A percentile compares a stretch with the other conserved stretches of the same genome.
These are phyloP conservation scores for Papiliotrema laurentii DNA, from an alignment of 1,284 basidiomycete species.

Conservation along the genomic window DNA sequence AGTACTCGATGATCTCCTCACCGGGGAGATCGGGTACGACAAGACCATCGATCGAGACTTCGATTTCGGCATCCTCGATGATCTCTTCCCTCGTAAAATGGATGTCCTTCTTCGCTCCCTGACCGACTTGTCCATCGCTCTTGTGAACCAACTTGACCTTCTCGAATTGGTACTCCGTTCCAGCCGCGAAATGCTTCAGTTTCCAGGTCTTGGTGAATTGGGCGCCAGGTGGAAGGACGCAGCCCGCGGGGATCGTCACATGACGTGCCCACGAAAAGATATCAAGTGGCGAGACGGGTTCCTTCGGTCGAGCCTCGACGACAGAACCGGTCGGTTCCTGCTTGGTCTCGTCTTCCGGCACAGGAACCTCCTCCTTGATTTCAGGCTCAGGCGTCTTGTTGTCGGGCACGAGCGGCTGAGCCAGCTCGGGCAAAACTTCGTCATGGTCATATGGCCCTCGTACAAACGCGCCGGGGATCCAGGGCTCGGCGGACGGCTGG, in stretches of 20 bases:
- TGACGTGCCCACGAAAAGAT: conserved; percentile 43
- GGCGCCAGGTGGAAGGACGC: conserved; percentile 34
- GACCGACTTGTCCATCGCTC: conserved; percentile 16
- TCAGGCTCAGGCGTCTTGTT: conserved; percentile 9
- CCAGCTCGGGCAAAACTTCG: conserved; percentile 9
- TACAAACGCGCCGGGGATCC: conserved; percentile 17
- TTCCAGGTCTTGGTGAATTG: conserved; percentile 45
- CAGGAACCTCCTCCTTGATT: conserved; percentile 2
- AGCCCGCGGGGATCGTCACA: conserved; percentile 35
- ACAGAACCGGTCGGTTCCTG: not conserved
- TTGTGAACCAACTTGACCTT: conserved; percentile 29
- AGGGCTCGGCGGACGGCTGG: conserved; percentile 3
- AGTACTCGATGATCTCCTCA: conserved; percentile 33
- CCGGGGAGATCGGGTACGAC: conserved; percentile 34
- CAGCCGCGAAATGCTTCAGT: conserved; percentile 37
- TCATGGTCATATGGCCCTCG: conserved; percentile 13
- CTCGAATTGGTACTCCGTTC: conserved; percentile 34
- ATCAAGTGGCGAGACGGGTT: conserved; percentile 21
- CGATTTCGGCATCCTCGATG: conserved; percentile 29
- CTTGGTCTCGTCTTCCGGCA: conserved; percentile 1
- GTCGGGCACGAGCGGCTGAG: conserved; percentile 16
- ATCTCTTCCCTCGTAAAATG: conserved; percentile 21
- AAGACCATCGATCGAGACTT: conserved; percentile 31
- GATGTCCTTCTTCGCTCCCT: conserved; percentile 14
- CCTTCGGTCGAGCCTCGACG: not conserved